Conservation (phyloP, 2,329 filamentous ascomycete species). For the Venturia asperata region DNA sequence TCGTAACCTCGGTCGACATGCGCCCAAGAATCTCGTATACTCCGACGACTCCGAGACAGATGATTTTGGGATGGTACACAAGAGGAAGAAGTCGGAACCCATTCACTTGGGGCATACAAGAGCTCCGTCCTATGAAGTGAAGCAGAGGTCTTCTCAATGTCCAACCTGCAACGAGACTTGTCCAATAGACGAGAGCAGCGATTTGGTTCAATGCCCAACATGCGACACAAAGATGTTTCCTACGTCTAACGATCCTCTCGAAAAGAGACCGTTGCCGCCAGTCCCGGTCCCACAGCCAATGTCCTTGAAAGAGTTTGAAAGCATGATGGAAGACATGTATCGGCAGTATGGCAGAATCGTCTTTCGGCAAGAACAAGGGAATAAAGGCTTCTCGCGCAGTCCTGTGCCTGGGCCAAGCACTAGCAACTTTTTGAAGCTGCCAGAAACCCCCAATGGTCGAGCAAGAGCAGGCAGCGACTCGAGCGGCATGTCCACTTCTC, state of each 20-base stretch:
- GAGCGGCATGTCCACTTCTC: background rate
- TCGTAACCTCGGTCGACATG: conserved; percentile 1
- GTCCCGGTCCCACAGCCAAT: conserved; percentile 3
- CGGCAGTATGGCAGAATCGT: background rate
- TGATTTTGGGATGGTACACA: conserved; percentile 1
- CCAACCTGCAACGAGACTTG: conserved; percentile 5
- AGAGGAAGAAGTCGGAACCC: conserved; percentile 7
- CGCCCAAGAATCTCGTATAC: background rate
- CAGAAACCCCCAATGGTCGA: background rate
- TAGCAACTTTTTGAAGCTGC: background rate
- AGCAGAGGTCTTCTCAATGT: conserved; percentile 9
- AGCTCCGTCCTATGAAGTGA: background rate
- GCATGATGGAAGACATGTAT: conserved; percentile 11
- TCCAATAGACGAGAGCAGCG: background rate
- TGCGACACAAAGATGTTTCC: conserved; percentile 8
- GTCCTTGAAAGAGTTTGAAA: conserved; percentile 11
- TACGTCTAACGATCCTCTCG: background rate
- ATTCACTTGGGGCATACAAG: background rate
- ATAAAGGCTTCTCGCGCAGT: conserved; percentile 2
- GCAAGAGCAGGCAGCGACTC: conserved; percentile 4
- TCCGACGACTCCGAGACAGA: conserved; percentile 2
- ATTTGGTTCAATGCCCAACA: conserved; percentile 11
- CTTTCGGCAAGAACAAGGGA: background rate
- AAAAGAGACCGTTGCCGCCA: background rate
- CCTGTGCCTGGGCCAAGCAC: background rate